Evolutionary conservation across 257 asterid genomes (phyloP), one percentile per base, ranked within the genome.

Genomic region (Marsdenia floribunda): DNA sequence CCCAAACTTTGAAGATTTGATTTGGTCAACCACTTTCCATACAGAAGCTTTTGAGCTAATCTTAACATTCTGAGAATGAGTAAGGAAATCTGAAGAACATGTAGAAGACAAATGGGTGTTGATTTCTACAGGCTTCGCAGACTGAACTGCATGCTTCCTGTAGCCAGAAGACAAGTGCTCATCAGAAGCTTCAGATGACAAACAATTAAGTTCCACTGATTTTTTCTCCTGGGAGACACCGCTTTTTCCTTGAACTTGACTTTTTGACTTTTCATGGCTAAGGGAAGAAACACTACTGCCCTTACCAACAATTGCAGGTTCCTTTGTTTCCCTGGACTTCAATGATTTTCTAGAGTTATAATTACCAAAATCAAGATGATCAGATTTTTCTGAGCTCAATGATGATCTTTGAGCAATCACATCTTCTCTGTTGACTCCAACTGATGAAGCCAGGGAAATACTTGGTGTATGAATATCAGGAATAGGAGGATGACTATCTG

Each of bases 1-100:
- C 29, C 76, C 73, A 63, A 68, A 37, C 66, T 77, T 78, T 77
- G 96, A 84, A 71, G 77, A 79, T 80, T 80, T 83, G 75, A 76
- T 53, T 61, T 86, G 87, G 82, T 87, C 93, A 80, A 77, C 77
- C 58, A 73, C 84, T 86, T 82, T 80, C 84, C 79, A 80, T 57
- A 66, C 77, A 14, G 89, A 82, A 52, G 81, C 54, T 47, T 49
- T 50, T 4, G 73, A 70, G 60, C 44, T 49, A 49, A 74, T 74
- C 73, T 40, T 68, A 66, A 79, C 73, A 78, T 80, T 78, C 29
- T 61, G 85, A 71, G 70, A 52, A 70, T 54, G 72, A 66, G 64
- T 72, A 61, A 69, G 64, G 55, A 69, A 61, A 71, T 75, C 82
- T 58, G 82, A 69, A 26, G 82, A 81, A 84, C 79, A 73, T 53